Evolutionary conservation across 352 stramenopile genomes (phyloP).

Genomic region (Globisporangium nunn): DNA sequence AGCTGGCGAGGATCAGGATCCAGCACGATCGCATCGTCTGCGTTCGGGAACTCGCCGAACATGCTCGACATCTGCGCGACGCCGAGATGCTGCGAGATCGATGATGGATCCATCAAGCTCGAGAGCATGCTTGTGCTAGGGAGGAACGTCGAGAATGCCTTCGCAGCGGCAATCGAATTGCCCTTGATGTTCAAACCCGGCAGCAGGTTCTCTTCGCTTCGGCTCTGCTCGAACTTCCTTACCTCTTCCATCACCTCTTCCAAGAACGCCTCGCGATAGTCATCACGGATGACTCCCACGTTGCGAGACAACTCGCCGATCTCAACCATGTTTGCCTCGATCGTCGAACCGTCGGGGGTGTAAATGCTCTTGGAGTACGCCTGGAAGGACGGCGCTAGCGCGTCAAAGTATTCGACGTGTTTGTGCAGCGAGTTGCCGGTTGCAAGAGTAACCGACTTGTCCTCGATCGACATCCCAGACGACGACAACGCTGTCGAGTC

Average conservation of each 20-base stretch:
- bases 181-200: slow-evolving; percentile 47
- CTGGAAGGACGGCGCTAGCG: slow-evolving; percentile 38
- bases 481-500: slow-evolving; percentile 8
- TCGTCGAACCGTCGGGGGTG: slow-evolving; percentile 56
- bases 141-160: slow-evolving; percentile 70
- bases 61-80: slow-evolving; percentile 33
- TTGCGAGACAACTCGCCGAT: slow-evolving; percentile 44
- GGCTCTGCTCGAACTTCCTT: slow-evolving; percentile 38
- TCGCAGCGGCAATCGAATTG: slow-evolving; percentile 52
- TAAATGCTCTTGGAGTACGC: slow-evolving; percentile 71
- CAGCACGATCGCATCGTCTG: slow-evolving; percentile 46
- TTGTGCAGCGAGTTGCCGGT: slow-evolving; percentile 37
- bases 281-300: slow-evolving; percentile 39
- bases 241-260: slow-evolving; percentile 57
- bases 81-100: slow-evolving; percentile 42
- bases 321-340: slow-evolving; percentile 59
- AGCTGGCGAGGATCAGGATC: slow-evolving; percentile 45
- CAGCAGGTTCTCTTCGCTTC: slow-evolving; percentile 47
- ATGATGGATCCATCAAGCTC: slow-evolving; percentile 65
- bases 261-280: slow-evolving; percentile 50
- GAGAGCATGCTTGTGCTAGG: slow-evolving; percentile 62
- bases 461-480: slow-evolving; percentile 8
- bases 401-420: slow-evolving; percentile 59
- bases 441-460: slow-evolving; percentile 35
- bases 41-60: slow-evolving; percentile 54